phyloP scores from a whole-genome alignment of 2,329 filamentous ascomycete genomes.

The Exophiala viscosa region DNA sequence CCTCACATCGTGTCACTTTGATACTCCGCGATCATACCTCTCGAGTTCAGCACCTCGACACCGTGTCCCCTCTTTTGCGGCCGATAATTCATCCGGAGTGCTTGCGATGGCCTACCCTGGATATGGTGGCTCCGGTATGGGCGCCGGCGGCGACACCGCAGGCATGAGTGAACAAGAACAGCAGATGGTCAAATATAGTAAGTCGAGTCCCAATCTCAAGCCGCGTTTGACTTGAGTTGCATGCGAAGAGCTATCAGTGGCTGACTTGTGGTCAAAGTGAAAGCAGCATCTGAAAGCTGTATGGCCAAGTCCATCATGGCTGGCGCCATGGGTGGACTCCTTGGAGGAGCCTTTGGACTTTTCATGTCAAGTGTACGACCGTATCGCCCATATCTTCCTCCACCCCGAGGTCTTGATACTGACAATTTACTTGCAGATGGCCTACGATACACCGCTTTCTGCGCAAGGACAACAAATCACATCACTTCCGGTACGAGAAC shows the following conservation, averaged over 20 bases:
- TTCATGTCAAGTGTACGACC: slow-evolving; percentile 80
- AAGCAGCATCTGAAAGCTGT: slow-evolving; percentile 86
- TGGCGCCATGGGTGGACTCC: slow-evolving; percentile 87
- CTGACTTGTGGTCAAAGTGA: slow-evolving; percentile 55
- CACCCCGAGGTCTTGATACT: neutral
- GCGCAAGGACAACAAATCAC: slow-evolving; percentile 53
- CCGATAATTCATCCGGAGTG: no score
- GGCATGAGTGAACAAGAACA: slow-evolving; percentile 48
- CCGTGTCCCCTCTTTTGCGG: no score
- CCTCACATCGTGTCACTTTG: no score
- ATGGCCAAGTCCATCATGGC: slow-evolving; percentile 83
- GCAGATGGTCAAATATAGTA: slow-evolving; percentile 46
- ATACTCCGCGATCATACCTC: no score
- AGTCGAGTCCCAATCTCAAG: neutral
- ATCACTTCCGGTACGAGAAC: slow-evolving; percentile 73
- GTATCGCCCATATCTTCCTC: neutral
- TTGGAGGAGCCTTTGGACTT: slow-evolving; percentile 89
- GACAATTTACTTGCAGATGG: slow-evolving; percentile 63
- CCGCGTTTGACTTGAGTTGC: neutral
- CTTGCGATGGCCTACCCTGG: slow-evolving; percentile 14
- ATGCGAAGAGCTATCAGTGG: neutral
- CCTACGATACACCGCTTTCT: slow-evolving; percentile 88
- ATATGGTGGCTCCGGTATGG: slow-evolving; percentile 12
- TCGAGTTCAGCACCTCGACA: no score
- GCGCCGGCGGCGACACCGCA: slow-evolving; percentile 14